Evolutionary conservation across 129 eudicot species (phyloP).

Genomic region (Saposhnikovia divaricata): DNA sequence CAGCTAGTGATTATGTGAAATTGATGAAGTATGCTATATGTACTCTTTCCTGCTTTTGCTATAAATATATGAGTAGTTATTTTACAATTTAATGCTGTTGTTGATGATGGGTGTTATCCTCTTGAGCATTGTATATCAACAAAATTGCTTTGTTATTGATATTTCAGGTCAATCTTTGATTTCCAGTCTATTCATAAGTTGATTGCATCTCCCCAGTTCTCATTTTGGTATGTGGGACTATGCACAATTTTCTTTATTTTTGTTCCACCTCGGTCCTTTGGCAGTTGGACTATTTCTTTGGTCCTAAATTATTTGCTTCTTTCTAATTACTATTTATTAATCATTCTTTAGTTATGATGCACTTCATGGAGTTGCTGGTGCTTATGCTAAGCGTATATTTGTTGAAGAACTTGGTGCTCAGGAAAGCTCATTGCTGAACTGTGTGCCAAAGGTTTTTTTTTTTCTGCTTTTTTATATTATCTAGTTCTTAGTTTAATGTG

Average conservation of each 20-base stretch:
- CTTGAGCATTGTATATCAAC: conserved; percentile 1
- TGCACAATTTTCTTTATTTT: neutral
- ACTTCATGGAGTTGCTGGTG: conserved; percentile 94
- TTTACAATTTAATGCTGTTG: neutral
- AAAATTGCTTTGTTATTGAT: conserved; percentile 4
- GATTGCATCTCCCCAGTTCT: conserved; percentile 69
- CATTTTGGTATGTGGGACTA: conserved; percentile 54
- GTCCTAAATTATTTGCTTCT: neutral
- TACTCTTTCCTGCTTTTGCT: conserved; percentile 5
- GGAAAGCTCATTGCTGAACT: conserved; percentile 78
- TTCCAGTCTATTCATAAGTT: conserved; percentile 73
- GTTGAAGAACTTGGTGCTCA: conserved; percentile 94
- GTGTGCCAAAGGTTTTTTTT: conserved; percentile 65
- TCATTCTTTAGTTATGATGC: conserved; percentile 64
- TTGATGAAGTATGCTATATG: conserved; percentile 70
- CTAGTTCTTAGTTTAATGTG: neutral
- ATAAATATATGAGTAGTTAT: neutral
- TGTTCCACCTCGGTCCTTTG: neutral
- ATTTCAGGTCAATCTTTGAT: conserved; percentile 75
- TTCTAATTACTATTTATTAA: neutral
- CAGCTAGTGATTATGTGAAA: conserved; percentile 81
- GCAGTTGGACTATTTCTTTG: neutral
- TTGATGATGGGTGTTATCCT: neutral
- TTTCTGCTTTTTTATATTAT: neutral
- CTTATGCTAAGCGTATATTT: conserved; percentile 85